These are phyloP conservation scores for Plasmodium fragile DNA, from an alignment of 169 alveolate species.

Conservation along the genomic window DNA sequence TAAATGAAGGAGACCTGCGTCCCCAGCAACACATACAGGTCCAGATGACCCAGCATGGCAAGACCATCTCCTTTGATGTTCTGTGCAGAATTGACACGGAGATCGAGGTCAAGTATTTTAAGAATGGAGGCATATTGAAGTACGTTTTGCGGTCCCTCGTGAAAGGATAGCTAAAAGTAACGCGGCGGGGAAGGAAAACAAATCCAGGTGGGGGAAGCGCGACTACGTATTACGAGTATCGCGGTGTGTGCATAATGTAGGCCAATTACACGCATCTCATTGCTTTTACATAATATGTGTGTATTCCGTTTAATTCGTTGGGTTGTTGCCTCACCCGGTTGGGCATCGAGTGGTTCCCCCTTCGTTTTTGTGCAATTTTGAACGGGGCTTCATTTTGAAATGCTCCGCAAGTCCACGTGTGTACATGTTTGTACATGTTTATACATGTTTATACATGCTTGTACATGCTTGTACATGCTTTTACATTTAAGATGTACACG, in stretches of 20 bases:
- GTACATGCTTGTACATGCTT: too few species aligned
- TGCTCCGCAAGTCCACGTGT: not conserved
- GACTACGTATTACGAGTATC: not conserved
- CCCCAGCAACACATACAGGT: constrained; percentile 58
- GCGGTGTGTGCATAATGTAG: not conserved
- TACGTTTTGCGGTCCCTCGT: constrained; percentile 92
- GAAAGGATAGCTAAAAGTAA: not conserved
- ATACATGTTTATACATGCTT: not conserved
- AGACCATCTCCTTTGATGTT: constrained; percentile 74
- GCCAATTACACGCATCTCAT: not conserved
- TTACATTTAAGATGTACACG: not conserved
- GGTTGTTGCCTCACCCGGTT: not conserved
- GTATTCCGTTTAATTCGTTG: not conserved
- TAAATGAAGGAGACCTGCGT: constrained; percentile 66
- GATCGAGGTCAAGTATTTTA: constrained; percentile 91
- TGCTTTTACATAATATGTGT: not conserved
- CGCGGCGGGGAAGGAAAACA: not conserved
- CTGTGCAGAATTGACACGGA: constrained; percentile 84
- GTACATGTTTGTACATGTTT: not conserved
- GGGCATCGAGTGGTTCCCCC: not conserved
- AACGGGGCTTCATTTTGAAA: not conserved
- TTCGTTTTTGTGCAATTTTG: not conserved
- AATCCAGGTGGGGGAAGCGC: not conserved
- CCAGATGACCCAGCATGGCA: constrained; percentile 68
- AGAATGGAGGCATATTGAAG: constrained; percentile 93